phyloP scores from a whole-genome alignment of 257 asterid genomes.

The Fraxinus excelsior region DNA sequence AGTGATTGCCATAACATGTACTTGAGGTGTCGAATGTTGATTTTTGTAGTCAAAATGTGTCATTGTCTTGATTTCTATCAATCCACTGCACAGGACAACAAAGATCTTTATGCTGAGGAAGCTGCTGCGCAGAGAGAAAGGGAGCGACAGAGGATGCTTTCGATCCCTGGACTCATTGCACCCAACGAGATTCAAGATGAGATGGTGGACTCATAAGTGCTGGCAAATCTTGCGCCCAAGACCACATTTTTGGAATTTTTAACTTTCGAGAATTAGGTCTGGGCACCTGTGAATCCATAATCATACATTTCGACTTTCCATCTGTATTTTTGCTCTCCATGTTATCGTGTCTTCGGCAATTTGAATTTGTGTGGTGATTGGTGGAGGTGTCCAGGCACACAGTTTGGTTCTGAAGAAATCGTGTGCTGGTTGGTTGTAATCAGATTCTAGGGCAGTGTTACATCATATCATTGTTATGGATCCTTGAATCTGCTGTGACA shows the following conservation, averaged over 20 bases:
- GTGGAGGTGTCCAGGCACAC: slow-evolving; percentile 35
- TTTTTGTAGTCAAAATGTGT: neutral
- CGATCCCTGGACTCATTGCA: slow-evolving; percentile 90
- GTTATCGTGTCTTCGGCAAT: slow-evolving; percentile 16
- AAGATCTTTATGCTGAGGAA: slow-evolving; percentile 93
- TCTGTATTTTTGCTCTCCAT: slow-evolving; percentile 31
- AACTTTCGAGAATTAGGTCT: slow-evolving; percentile 25
- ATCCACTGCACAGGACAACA: slow-evolving; percentile 69
- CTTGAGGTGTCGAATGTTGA: neutral
- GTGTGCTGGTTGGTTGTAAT: slow-evolving; percentile 42
- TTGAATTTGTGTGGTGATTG: slow-evolving; percentile 35
- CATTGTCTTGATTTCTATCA: neutral
- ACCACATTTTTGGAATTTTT: slow-evolving; percentile 28
- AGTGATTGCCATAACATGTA: neutral
- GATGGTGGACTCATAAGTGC: slow-evolving; percentile 71
- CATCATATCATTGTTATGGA: slow-evolving; percentile 10
- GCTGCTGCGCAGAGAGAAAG: slow-evolving; percentile 86
- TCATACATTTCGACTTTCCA: slow-evolving; percentile 20
- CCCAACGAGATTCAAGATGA: slow-evolving; percentile 94
- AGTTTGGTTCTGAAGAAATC: slow-evolving; percentile 38
- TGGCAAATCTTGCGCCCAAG: slow-evolving; percentile 18
- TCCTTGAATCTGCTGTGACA: slow-evolving; percentile 18
- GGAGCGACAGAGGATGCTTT: slow-evolving; percentile 84
- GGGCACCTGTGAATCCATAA: slow-evolving; percentile 26
- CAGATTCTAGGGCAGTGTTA: slow-evolving; percentile 56